Percentiles rank a stretch among this genome's conserved stretches.
Evolutionary conservation across 2,329 filamentous ascomycete genomes (phyloP).

Genomic region (Penicillium sp.): DNA sequence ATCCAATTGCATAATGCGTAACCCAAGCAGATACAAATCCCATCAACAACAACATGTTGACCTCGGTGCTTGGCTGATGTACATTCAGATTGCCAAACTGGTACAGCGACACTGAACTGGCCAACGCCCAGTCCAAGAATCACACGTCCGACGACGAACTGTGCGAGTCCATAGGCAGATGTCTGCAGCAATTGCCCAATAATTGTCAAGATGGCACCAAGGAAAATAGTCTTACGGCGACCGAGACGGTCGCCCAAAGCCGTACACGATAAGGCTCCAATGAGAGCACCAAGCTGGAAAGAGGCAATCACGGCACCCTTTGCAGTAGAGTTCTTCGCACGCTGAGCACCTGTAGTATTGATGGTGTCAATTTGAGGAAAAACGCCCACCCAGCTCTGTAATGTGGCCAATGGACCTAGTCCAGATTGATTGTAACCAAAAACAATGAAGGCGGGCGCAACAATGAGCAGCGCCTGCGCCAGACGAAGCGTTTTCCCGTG

Average conservation of each 20-base stretch:
- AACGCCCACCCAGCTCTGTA: conserved; percentile 19
- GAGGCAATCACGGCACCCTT: conserved; percentile 32
- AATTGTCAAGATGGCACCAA: conserved; percentile 46
- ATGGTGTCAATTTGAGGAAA: conserved; percentile 25
- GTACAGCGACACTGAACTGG: conserved; percentile 49
- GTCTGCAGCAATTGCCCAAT: conserved; percentile 48
- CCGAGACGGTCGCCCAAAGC: conserved; percentile 47
- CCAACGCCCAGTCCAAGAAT: conserved; percentile 53
- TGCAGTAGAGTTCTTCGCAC: conserved; percentile 8
- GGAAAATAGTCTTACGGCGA: conserved; percentile 48
- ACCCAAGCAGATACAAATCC: conserved; percentile 44
- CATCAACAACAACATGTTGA: conserved; percentile 51
- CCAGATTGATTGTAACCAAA: conserved; percentile 28
- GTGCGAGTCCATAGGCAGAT: conserved; percentile 45
- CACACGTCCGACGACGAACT: conserved; percentile 51
- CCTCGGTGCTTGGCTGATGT: conserved; percentile 50
- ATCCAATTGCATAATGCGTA: conserved; percentile 27
- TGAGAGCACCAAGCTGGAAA: conserved; percentile 19
- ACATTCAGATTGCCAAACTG: conserved; percentile 52
- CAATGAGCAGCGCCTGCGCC: conserved; percentile 35
- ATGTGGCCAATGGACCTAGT: conserved; percentile 18
- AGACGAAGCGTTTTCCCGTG: conserved; percentile 18
- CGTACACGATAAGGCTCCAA: conserved; percentile 20
- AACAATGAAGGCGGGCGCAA: conserved; percentile 22
- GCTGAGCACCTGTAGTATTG: conserved; percentile 12